Conservation (phyloP, 2,329 filamentous ascomycete genomes). For the Boeremia exigua region DNA sequence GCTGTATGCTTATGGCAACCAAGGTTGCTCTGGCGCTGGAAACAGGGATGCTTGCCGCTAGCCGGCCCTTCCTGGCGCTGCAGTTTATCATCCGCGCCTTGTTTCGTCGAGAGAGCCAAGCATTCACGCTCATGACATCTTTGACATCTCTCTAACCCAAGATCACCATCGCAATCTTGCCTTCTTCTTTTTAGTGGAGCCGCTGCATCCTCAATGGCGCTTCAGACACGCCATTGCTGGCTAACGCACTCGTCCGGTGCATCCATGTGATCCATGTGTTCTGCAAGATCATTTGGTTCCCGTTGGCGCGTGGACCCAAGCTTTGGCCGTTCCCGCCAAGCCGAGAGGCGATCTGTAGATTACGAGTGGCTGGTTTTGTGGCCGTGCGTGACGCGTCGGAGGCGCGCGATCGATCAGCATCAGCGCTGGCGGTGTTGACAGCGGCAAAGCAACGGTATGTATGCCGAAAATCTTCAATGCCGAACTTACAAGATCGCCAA, state of each 20-base stretch:
- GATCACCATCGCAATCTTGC: slow-evolving; percentile 1
- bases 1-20: slow-evolving; percentile 3
- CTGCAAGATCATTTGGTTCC: slow-evolving; percentile 11
- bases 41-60: slow-evolving; percentile 15
- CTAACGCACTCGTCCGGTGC: slow-evolving; percentile 1
- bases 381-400: slow-evolving; percentile 10
- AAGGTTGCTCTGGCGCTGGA: slow-evolving; percentile 3
- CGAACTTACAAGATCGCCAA: background rate
- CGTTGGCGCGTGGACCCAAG: slow-evolving; percentile 12
- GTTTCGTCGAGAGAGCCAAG: slow-evolving; percentile 12
- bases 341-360: slow-evolving; percentile 5
- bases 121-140: slow-evolving; percentile 14
- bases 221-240: slow-evolving; percentile 1
- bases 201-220: background rate
- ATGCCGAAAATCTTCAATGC: background rate
- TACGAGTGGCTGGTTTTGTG: slow-evolving; percentile 12
- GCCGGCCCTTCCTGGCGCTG: slow-evolving; percentile 8
- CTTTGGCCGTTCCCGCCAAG: slow-evolving; percentile 13
- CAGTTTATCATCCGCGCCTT: slow-evolving; percentile 9
- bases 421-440: background rate
- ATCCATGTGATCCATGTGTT: background rate
- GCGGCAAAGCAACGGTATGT: background rate
- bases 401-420: background rate
- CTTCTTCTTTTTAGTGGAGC: slow-evolving; percentile 7
- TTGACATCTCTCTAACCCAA: slow-evolving; percentile 3